These are phyloP conservation scores for Sugiyamaella novakii DNA, from an alignment of 1,139 yeast genomes.

Conservation along the genomic window DNA sequence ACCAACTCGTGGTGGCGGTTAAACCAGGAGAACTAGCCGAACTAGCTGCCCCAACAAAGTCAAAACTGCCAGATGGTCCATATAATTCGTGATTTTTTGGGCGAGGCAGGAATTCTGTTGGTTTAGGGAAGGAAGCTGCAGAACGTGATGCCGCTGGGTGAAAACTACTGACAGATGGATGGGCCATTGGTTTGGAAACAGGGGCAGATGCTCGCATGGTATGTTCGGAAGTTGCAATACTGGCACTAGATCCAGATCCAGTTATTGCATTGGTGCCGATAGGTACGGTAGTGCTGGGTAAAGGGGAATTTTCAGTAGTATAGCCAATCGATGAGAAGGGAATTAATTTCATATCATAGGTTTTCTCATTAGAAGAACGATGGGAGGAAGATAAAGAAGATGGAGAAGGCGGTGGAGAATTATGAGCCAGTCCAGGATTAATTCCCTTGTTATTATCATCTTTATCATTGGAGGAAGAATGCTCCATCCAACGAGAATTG, in stretches of 20 bases:
- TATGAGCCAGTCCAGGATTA: too few relatives aligned
- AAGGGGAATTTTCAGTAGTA: not conserved
- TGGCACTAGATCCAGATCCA: not conserved
- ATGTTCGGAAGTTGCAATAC: too few relatives aligned
- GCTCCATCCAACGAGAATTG: conserved; percentile 1
- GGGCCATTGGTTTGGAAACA: not conserved
- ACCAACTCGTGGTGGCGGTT: not conserved
- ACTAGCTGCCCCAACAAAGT: not conserved
- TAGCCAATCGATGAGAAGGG: not conserved
- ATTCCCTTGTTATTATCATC: too few relatives aligned
- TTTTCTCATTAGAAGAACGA: not conserved
- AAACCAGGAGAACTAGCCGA: not conserved
- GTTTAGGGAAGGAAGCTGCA: not conserved
- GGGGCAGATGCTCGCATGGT: too few relatives aligned
- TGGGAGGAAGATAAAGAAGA: not conserved
- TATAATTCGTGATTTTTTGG: not conserved
- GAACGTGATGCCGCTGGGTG: not conserved
- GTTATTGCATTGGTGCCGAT: not conserved
- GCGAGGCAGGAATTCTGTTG: not conserved
- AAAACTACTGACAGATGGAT: conserved; percentile 7
- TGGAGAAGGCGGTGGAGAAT: not conserved
- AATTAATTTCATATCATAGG: not conserved
- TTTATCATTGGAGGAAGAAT: too few relatives aligned
- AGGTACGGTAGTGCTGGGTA: not conserved
- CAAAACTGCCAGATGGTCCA: not conserved